Conservation (phyloP, 2,329 filamentous ascomycete species). For the Colletotrichum brevisporum region DNA sequence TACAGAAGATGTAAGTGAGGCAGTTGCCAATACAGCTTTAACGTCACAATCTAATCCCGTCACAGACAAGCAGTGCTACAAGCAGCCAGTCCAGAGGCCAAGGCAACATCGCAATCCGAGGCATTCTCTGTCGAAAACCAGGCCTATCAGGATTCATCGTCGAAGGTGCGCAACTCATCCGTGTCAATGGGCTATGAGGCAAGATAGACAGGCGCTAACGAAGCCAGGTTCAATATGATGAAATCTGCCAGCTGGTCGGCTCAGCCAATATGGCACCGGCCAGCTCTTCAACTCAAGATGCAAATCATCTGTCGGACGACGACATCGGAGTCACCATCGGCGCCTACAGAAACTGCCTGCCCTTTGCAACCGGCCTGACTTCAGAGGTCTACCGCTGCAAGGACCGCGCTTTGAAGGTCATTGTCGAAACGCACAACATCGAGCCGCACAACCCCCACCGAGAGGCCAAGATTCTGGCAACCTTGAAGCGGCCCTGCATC, state of each 20-base stretch:
- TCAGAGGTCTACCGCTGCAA: slow-evolving; percentile 84
- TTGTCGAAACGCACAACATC: slow-evolving; percentile 78
- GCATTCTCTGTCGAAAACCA: slow-evolving; percentile 41
- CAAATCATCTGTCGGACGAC: slow-evolving; percentile 31
- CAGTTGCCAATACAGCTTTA: neutral
- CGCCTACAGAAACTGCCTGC: slow-evolving; percentile 65
- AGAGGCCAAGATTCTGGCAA: slow-evolving; percentile 81
- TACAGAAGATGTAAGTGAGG: slow-evolving; percentile 72
- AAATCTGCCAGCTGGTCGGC: slow-evolving; percentile 52
- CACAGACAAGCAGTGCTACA: slow-evolving; percentile 37
- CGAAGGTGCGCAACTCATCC: slow-evolving; percentile 25
- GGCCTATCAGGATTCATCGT: slow-evolving; percentile 36
- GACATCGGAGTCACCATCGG: slow-evolving; percentile 65
- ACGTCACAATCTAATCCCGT: neutral
- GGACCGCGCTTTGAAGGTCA: slow-evolving; percentile 84
- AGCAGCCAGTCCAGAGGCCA: slow-evolving; percentile 17
- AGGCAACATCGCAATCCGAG: slow-evolving; percentile 39
- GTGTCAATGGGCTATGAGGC: too few relatives aligned
- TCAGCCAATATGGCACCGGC: slow-evolving; percentile 35
- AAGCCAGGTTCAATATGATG: slow-evolving; percentile 54
- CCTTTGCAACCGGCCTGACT: slow-evolving; percentile 78
- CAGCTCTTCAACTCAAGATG: slow-evolving; percentile 1
- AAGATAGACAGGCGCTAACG: too few relatives aligned
- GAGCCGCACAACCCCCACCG: slow-evolving; percentile 87
- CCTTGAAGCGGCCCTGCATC: slow-evolving; percentile 71